Conservation (phyloP, 345 rosid species). For the Odontarrhena argentea region DNA sequence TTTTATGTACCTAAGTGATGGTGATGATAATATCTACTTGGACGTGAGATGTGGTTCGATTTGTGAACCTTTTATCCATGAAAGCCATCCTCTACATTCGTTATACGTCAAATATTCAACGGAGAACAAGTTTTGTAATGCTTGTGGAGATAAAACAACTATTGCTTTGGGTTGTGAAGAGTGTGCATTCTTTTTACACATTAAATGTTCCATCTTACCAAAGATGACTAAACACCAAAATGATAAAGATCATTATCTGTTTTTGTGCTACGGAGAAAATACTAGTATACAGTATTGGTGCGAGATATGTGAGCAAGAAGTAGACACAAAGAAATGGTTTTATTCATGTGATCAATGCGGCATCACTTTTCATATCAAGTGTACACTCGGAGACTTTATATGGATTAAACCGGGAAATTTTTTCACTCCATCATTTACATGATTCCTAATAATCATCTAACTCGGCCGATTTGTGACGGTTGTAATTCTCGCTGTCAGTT, state of each 20-base stretch:
- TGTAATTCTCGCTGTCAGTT: not conserved
- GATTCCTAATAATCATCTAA: not conserved
- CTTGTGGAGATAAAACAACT: slow-evolving; percentile 16
- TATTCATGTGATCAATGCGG: slow-evolving; percentile 22
- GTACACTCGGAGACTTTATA: slow-evolving; percentile 21
- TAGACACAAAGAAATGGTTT: slow-evolving; percentile 15
- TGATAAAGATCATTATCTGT: slow-evolving; percentile 20
- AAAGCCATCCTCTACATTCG: slow-evolving; percentile 18
- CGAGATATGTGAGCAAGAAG: slow-evolving; percentile 24
- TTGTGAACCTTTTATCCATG: slow-evolving; percentile 20
- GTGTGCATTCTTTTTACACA: slow-evolving; percentile 15
- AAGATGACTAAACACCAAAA: slow-evolving; percentile 16
- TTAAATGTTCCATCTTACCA: slow-evolving; percentile 23
- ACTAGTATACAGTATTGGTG: slow-evolving; percentile 1
- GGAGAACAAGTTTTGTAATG: not conserved
- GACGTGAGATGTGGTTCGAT: slow-evolving; percentile 29
- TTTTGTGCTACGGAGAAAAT: slow-evolving; percentile 11
- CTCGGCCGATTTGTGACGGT: not conserved
- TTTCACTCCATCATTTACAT: not conserved
- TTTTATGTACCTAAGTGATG: not conserved
- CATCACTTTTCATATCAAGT: slow-evolving; percentile 25
- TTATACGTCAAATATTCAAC: not conserved
- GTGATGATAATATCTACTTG: not conserved
- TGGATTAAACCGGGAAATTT: not conserved
- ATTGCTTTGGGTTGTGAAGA: slow-evolving; percentile 5